A percentile compares a stretch with the other conserved stretches of the same genome.
phyloP scores from a whole-genome alignment of 345 rosid genomes.

The Populus simonii region DNA sequence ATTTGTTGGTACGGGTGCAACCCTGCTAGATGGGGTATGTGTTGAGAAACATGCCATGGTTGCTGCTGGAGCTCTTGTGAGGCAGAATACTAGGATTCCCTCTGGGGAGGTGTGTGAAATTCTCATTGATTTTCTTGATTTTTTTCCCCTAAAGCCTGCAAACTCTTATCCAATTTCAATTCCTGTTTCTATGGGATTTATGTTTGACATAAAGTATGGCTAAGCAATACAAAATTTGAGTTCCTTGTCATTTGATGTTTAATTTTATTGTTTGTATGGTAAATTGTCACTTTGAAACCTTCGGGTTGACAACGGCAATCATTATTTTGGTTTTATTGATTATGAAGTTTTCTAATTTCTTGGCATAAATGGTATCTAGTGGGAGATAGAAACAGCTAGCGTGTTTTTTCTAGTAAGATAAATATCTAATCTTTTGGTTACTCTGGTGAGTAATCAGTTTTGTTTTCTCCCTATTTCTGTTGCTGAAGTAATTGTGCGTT shows the following conservation, averaged over 20 bases:
- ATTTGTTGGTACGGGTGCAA: conserved; percentile 91
- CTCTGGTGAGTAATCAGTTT: no score
- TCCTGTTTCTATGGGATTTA: neutral
- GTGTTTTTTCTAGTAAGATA: no score
- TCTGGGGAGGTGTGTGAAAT: conserved; percentile 63
- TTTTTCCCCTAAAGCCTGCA: no score
- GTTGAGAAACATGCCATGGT: conserved; percentile 88
- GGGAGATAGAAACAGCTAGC: no score
- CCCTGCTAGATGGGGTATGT: conserved; percentile 80
- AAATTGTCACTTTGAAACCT: neutral
- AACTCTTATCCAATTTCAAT: neutral
- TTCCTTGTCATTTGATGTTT: neutral
- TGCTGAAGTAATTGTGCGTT: no score
- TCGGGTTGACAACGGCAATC: neutral
- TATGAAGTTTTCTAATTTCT: no score
- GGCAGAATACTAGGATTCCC: conserved; percentile 83
- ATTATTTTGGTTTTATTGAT: neutral
- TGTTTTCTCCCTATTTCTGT: no score
- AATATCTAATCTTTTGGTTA: no score
- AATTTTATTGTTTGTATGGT: neutral
- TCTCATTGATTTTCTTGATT: neutral
- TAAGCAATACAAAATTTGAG: neutral
- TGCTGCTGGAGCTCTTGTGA: conserved; percentile 95
- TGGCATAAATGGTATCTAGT: no score
- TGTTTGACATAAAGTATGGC: neutral